A percentile compares a stretch with the other conserved stretches of the same genome.
These are phyloP conservation scores for Arthrobotrys sphaeroides DNA, from an alignment of 2,329 filamentous ascomycete genomes.

Conservation along the genomic window DNA sequence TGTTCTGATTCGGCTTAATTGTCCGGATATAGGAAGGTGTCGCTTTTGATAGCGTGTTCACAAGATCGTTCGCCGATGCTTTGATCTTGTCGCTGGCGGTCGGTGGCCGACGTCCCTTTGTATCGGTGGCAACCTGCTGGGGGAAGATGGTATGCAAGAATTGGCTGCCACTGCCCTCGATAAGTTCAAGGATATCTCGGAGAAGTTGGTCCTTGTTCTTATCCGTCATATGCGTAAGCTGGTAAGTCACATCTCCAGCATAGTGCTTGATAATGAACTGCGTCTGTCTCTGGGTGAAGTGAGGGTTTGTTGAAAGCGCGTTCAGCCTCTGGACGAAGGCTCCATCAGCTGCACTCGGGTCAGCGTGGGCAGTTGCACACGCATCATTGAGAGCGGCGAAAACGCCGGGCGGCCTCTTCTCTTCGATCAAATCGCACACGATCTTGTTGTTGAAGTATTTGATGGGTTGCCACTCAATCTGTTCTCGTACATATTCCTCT, in stretches of 20 bases:
- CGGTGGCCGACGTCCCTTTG: slow-evolving; percentile 94
- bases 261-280: slow-evolving; percentile 96
- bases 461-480: slow-evolving; percentile 99
- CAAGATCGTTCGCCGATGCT: slow-evolving; percentile 95
- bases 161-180: slow-evolving; percentile 81
- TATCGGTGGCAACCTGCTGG: slow-evolving; percentile 81
- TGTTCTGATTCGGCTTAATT: slow-evolving; percentile 98
- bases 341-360: slow-evolving; percentile 94
- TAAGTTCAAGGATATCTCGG: slow-evolving; percentile 94
- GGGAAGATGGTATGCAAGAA: slow-evolving; percentile 88
- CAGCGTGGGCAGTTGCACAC: slow-evolving; percentile 77
- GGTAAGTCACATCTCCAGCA: slow-evolving; percentile 97
- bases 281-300: slow-evolving; percentile 86
- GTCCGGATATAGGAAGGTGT: slow-evolving; percentile 99
- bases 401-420: slow-evolving; percentile 93
- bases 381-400: slow-evolving; percentile 94
- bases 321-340: slow-evolving; percentile 84
- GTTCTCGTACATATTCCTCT: slow-evolving; percentile 92
- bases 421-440: slow-evolving; percentile 97
- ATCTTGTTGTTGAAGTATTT: slow-evolving; percentile 99
- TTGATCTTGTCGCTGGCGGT: slow-evolving; percentile 94
- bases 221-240: slow-evolving; percentile 98
- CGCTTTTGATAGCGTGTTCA: slow-evolving; percentile 96
- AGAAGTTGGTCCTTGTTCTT: slow-evolving; percentile 99
- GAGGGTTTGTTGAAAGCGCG: slow-evolving; percentile 95